These are phyloP conservation scores for Chaetothyriales sp. DNA, from an alignment of 2,329 filamentous ascomycete genomes.

Conservation along the genomic window DNA sequence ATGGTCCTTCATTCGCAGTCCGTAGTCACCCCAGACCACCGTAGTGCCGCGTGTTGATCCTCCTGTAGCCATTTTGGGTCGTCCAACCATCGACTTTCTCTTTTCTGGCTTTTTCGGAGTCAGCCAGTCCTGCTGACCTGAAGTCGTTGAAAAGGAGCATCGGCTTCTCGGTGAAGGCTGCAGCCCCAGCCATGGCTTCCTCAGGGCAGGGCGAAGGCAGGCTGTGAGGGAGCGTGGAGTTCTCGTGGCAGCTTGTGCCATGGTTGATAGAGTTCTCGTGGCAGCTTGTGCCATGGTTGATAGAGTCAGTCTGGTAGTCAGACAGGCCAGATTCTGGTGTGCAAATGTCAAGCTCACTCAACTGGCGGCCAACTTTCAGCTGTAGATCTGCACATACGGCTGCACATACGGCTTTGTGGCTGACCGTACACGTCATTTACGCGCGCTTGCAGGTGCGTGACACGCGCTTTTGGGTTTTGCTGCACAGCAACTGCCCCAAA, in stretches of 20 bases:
- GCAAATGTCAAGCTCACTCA: not conserved
- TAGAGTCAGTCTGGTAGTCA: not conserved
- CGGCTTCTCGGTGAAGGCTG: constrained; percentile 30
- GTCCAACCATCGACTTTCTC: constrained; percentile 79
- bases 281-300: not conserved
- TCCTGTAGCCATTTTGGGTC: constrained; percentile 75
- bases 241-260: not conserved
- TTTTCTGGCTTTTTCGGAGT: constrained; percentile 65
- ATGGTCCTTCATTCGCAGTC: constrained; percentile 83
- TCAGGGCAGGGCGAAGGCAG: not conserved
- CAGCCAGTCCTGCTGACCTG: constrained; percentile 56
- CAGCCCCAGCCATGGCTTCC: not conserved
- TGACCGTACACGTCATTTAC: not conserved
- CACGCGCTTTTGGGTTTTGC: not conserved
- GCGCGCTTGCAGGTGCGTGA: not conserved
- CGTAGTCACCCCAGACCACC: constrained; percentile 91
- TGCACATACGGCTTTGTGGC: not conserved
- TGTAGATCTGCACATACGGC: no score
- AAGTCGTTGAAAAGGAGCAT: constrained; percentile 57
- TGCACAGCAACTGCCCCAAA: not conserved
- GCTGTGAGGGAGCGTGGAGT: not conserved
- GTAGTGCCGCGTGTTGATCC: constrained; percentile 88
- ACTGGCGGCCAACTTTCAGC: not conserved
- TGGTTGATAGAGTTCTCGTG: not conserved
- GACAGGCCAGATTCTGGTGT: not conserved